Conservation (phyloP, 75 land plant species). For the Azolla pinnata region DNA sequence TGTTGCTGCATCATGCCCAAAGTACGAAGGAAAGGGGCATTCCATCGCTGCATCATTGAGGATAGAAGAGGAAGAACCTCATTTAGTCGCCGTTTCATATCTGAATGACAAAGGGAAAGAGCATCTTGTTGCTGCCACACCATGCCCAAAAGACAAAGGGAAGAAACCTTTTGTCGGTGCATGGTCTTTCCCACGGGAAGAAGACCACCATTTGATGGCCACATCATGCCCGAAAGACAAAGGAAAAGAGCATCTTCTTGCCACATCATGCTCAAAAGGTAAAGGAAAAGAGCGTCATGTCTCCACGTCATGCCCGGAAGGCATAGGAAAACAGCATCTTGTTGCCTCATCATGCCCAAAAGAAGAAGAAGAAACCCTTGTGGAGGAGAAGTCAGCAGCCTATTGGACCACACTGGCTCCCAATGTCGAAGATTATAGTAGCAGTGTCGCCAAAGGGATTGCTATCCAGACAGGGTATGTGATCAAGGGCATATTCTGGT, state of each 20-base stretch:
- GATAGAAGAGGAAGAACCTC: no score
- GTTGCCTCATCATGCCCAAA: background rate
- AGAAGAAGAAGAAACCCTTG: background rate
- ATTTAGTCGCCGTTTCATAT: no score
- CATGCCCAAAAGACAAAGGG: background rate
- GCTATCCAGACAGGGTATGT: constrained; percentile 63
- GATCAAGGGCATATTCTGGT: constrained; percentile 57
- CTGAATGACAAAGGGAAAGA: background rate
- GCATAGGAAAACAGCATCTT: background rate
- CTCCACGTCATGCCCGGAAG: background rate
- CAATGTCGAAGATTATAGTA: constrained; percentile 55
- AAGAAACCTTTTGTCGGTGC: background rate
- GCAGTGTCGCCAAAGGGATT: constrained; percentile 54
- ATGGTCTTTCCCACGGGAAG: background rate
- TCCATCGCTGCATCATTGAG: no score
- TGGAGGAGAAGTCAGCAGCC: constrained; percentile 10
- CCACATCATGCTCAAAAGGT: background rate
- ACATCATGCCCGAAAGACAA: background rate
- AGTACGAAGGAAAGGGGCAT: background rate
- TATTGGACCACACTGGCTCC: constrained; percentile 72
- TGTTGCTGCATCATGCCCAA: background rate
- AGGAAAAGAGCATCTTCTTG: background rate
- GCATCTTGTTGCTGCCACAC: background rate
- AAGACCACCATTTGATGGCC: background rate
- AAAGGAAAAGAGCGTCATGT: background rate